A percentile compares a stretch with the other conserved stretches of the same genome.
phyloP scores from a whole-genome alignment of 345 rosid genomes.

The Linum usitatissimum region DNA sequence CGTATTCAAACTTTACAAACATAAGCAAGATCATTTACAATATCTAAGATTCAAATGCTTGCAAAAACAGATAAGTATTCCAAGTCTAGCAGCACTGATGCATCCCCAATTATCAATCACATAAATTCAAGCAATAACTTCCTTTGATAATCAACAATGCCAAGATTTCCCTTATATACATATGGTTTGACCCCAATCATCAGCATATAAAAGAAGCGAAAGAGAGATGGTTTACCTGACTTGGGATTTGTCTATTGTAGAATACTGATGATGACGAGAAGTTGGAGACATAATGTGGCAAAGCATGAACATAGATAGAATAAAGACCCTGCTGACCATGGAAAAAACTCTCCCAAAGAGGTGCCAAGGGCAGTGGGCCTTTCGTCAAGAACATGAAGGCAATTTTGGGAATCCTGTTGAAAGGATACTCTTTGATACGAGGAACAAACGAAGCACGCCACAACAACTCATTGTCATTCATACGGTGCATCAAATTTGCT shows the following conservation, averaged over 20 bases:
- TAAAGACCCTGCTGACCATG: slow-evolving; percentile 51
- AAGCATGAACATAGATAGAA: slow-evolving; percentile 62
- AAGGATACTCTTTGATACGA: slow-evolving; percentile 41
- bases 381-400: slow-evolving; percentile 93
- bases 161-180: no score
- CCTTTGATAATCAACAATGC: no score
- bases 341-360: slow-evolving; percentile 89
- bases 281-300: slow-evolving; percentile 46
- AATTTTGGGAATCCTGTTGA: slow-evolving; percentile 61
- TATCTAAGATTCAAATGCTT: neutral
- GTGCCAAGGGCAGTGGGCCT: slow-evolving; percentile 78
- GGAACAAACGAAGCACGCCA: slow-evolving; percentile 85
- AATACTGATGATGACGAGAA: slow-evolving; percentile 53
- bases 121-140: no score
- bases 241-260: slow-evolving; percentile 69
- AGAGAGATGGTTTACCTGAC: slow-evolving; percentile 63
- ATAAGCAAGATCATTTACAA: no score
- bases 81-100: no score
- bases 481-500: slow-evolving; percentile 17
- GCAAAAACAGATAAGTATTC: no score
- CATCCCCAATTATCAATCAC: no score
- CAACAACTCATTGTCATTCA: slow-evolving; percentile 53
- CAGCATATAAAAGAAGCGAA: neutral
- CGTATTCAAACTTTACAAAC: neutral
- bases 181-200: neutral